Conservation (phyloP, 169 alveolate species). For the Babesia bigemina region DNA sequence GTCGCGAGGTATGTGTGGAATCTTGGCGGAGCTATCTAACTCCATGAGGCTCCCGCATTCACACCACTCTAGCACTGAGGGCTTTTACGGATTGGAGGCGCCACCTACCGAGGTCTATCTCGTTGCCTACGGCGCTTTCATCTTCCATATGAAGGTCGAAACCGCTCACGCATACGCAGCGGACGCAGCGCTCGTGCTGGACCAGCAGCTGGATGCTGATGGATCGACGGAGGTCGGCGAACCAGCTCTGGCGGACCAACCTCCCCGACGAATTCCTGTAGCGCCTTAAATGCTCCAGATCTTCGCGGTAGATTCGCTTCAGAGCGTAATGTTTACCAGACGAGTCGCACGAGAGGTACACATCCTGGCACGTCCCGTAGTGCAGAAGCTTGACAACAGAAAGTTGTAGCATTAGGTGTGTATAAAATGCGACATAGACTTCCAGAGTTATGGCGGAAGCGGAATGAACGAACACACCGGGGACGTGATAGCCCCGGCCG, state of each 20-base stretch:
- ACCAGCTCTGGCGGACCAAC: constrained; percentile 29
- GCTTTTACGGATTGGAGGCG: neutral
- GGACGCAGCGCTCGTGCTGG: constrained; percentile 32
- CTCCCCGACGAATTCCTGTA: constrained; percentile 27
- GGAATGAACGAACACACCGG: neutral
- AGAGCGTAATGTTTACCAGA: constrained; percentile 28
- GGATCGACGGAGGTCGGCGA: constrained; percentile 34
- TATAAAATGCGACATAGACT: neutral
- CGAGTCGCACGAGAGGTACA: constrained; percentile 42
- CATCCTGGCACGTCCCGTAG: constrained; percentile 55
- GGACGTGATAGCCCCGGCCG: neutral
- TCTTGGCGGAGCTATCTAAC: constrained; percentile 21
- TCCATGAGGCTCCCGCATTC: constrained; percentile 52
- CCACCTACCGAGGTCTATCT: constrained; percentile 37
- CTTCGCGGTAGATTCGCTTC: constrained; percentile 35
- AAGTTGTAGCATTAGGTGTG: constrained; percentile 18
- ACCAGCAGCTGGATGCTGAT: constrained; percentile 33
- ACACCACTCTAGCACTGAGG: constrained; percentile 40
- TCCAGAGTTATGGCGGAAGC: neutral
- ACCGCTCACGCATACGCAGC: constrained; percentile 16
- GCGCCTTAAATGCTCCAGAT: constrained; percentile 32
- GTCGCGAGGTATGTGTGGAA: constrained; percentile 35
- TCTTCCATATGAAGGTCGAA: neutral
- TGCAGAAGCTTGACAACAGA: constrained; percentile 41
- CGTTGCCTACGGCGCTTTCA: constrained; percentile 14